Percentiles rank a stretch among this genome's conserved stretches.
phyloP scores from a whole-genome alignment of 2,329 filamentous ascomycete genomes.

The Trichoderma sp. region DNA sequence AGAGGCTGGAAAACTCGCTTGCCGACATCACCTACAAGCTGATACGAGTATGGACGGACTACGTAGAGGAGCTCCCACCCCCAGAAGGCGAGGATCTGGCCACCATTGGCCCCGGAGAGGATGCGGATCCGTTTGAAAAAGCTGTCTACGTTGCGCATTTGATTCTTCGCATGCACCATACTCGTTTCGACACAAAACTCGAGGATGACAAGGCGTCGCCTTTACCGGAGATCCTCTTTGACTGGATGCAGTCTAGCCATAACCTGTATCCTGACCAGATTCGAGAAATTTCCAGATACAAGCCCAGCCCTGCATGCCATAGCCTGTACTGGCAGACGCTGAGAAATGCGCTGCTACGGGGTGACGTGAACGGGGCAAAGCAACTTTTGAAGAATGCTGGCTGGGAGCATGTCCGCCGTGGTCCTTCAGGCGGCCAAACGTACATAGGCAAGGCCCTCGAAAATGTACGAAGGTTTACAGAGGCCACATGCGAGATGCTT shows the following conservation, averaged over 20 bases:
- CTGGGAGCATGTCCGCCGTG: slow-evolving; percentile 72
- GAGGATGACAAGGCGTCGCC: slow-evolving; percentile 48
- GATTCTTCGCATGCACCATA: slow-evolving; percentile 75
- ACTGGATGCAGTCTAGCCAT: slow-evolving; percentile 78
- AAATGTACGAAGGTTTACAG: slow-evolving; percentile 71
- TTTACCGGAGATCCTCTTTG: slow-evolving; percentile 74
- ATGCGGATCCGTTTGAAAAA: slow-evolving; percentile 65
- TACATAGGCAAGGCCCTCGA: slow-evolving; percentile 76
- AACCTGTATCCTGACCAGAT: slow-evolving; percentile 68
- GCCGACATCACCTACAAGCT: slow-evolving; percentile 53
- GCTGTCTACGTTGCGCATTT: slow-evolving; percentile 77
- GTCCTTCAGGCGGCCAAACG: slow-evolving; percentile 60
- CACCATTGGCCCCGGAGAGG: slow-evolving; percentile 63
- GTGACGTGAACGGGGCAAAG: slow-evolving; percentile 66
- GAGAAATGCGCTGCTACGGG: slow-evolving; percentile 71
- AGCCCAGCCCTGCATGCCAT: slow-evolving; percentile 73
- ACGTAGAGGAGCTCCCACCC: slow-evolving; percentile 48
- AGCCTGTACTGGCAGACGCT: slow-evolving; percentile 81
- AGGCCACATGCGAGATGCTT: slow-evolving; percentile 66
- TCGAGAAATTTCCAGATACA: slow-evolving; percentile 59
- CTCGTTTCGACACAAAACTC: slow-evolving; percentile 42
- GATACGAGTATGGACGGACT: slow-evolving; percentile 55
- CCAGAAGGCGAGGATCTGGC: slow-evolving; percentile 54
- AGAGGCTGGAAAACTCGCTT: slow-evolving; percentile 56
- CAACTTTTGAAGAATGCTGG: slow-evolving; percentile 70